Base-by-base conservation (phyloP, 148 eudicot species). In the Rhododendron griersonianum region DNA sequence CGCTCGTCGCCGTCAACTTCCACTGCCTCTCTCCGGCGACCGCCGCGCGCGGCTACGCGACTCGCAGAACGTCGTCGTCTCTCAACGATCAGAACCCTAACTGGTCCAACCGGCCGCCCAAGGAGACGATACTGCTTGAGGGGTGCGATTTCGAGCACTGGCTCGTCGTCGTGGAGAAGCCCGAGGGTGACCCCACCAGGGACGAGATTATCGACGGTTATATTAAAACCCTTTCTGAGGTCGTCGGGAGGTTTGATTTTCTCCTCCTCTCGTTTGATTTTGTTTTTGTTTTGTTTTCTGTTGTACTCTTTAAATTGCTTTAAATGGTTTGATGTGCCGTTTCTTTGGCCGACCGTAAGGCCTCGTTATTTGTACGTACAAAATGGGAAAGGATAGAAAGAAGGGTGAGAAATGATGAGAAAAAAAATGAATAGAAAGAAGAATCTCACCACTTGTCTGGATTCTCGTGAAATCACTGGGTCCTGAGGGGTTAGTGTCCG, bases 61-160 rank as follows among this genome's bases (percentile, higher is more conserved):
- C 95, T 11, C 90, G 91, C 0, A 93, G 86, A 15, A 80, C 94
- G 11, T 85, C 92, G 41, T 88, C 91, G 1, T 92, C 98, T 3
- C 90, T 94, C 55, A 94, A 89, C 25, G 98, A 96, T 84, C 90
- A 92, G n/a, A 92, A 83, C 88, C 91, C 95, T 83, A 96, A 94
- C 73, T 94, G 93, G 93, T 91, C 95, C 5, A 96, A 94, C 87
- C 94, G 98, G 0, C 99, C 98, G 3, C 98, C 99, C 5, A 96
- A 96, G 84, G 99, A 96, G 91, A 94, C 96, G 81, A 96, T 95
- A 45, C 41, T 96, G 76, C 93, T 96, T 19, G 96, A 96, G 50
- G 99, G 99, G 0, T 96, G 99, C 51, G 98, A 96, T 87, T 96
- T 86, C 55, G 81, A 82, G 81, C 88, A 86, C 75, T 86, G 93